Base-by-base conservation (phyloP, 345 rosid species). In the Odontarrhena argentea region DNA sequence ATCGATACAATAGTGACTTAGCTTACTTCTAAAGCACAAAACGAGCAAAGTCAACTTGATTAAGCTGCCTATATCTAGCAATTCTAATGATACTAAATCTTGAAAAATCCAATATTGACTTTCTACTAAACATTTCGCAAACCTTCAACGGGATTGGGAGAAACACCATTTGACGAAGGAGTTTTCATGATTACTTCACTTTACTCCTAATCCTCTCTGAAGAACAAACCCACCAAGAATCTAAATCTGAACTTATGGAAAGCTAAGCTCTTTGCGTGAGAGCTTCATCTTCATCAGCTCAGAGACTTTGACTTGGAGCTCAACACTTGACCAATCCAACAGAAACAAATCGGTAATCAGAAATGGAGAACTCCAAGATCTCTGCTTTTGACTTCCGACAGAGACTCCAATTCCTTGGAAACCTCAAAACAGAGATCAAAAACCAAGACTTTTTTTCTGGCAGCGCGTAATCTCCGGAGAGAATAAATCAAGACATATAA, bases 71-170 rank as follows among this genome's bases (percentile, higher is more conserved):
- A 47, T 34, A 50, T 56, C 22, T 30, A 71, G 32, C 28, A 30
- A 72, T 26, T 49, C 53, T 48, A n/a, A 40, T 48, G 38, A 48
- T 26, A 37, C 68, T 62, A 24, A 50, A 57, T 49, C 69, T 28
- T 61, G 14, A 63, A 25, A 28, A 62, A 49, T 51, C 61, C 25
- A 56, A 45, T 34, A 49, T 28, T 56, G 18, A 30, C 22, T 41
- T 51, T 60, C 46, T 32, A 50, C 32, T 8, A 45, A 36, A 18
- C 22, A 18, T 18, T 18, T 18, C 18, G 40, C 78, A 41, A 61
- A 94, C 99, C 99, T 88, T 90, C 96, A 35, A 75, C 76, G 51
- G 86, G 75, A 72, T 78, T 87, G 6, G 89, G 68, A 72, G 85
- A 41, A 47, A 79, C 81, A 25, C 95, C 99, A 88, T 85, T 90